These are phyloP conservation scores for Chytridium lagenaria DNA, from an alignment of 371 early-diverging fungal genomes.

Conservation along the genomic window DNA sequence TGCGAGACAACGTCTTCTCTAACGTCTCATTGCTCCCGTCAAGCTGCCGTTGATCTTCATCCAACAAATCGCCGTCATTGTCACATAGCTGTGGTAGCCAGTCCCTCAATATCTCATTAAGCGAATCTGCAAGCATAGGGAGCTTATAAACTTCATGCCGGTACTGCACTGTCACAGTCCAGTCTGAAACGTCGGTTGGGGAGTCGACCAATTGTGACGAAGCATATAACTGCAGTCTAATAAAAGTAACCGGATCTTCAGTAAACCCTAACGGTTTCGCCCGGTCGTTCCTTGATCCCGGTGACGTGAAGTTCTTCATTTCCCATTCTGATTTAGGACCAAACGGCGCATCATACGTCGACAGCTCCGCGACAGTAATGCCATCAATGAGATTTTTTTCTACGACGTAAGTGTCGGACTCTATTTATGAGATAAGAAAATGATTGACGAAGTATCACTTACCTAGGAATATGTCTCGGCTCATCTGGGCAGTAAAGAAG, in stretches of 20 bases:
- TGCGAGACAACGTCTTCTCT: neutral
- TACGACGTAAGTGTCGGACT: neutral
- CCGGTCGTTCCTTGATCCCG: neutral
- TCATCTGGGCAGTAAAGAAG: neutral
- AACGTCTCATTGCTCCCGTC: neutral
- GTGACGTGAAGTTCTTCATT: constrained; percentile 3
- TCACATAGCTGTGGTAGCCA: constrained; percentile 6
- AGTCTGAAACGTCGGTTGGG: neutral
- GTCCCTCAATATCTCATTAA: constrained; percentile 1
- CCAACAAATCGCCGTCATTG: neutral
- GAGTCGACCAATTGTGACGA: neutral
- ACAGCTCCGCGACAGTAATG: neutral
- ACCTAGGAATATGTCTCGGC: neutral
- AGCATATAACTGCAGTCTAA: neutral
- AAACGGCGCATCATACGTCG: neutral
- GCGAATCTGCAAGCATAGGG: constrained; percentile 1
- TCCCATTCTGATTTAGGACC: constrained; percentile 8
- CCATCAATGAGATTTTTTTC: neutral
- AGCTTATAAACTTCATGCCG: constrained; percentile 5
- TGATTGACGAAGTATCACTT: neutral
- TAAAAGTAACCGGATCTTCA: neutral
- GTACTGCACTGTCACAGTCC: neutral
- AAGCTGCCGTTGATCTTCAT: neutral
- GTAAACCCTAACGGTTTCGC: neutral
- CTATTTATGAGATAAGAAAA: neutral